Conservation (phyloP, 129 eudicot genomes). For the Arctium minus region DNA sequence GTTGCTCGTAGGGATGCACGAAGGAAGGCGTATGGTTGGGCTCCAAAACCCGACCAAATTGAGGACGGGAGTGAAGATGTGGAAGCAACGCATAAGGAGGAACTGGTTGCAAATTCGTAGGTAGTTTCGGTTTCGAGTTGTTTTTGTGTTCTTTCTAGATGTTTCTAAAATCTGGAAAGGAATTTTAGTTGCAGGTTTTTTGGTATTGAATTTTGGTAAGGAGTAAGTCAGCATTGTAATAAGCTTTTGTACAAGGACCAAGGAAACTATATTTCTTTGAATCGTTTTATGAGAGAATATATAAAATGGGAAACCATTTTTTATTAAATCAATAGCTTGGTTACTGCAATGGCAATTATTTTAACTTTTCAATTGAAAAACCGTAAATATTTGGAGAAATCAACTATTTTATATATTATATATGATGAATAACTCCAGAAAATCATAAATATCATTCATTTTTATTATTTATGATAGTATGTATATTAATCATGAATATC, state of each 20-base stretch:
- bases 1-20: slow-evolving; percentile 56
- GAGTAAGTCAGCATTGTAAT: not conserved
- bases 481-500: too few relatives aligned
- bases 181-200: not conserved
- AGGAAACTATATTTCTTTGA: not conserved
- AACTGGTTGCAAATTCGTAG: slow-evolving; percentile 31
- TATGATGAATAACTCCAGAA: too few relatives aligned
- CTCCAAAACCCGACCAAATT: slow-evolving; percentile 28
- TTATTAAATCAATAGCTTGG: too few relatives aligned
- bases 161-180: not conserved
- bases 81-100: slow-evolving; percentile 33
- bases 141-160: not conserved
- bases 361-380: too few relatives aligned
- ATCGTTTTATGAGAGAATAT: not conserved
- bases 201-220: not conserved
- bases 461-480: too few relatives aligned
- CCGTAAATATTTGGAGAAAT: too few relatives aligned
- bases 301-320: too few relatives aligned
- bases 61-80: slow-evolving; percentile 28
- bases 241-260: slow-evolving; percentile 20
- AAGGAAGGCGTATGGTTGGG: slow-evolving; percentile 56
- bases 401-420: too few relatives aligned
- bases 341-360: too few relatives aligned
- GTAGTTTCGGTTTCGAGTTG: not conserved
- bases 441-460: too few relatives aligned